Conservation (phyloP, 169 alveolate species). For the Plasmodium ovale region DNA sequence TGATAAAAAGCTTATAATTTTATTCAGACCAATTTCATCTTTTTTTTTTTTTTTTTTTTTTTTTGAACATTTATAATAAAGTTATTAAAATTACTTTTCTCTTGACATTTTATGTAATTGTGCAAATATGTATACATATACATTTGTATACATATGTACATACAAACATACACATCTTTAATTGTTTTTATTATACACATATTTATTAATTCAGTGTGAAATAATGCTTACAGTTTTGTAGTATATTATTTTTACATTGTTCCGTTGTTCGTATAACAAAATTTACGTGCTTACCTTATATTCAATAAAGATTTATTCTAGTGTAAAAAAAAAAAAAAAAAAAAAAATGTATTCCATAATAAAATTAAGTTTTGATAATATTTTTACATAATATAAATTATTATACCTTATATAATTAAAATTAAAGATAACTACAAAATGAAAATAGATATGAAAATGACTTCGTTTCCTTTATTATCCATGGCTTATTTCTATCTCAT, state of each 20-base stretch:
- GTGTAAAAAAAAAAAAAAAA: constrained; percentile 1
- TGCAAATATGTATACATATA: not conserved
- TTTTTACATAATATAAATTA: constrained; percentile 14
- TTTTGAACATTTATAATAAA: constrained; percentile 26
- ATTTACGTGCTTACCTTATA: constrained; percentile 27
- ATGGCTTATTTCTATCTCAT: too few relatives aligned
- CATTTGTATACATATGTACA: constrained; percentile 1
- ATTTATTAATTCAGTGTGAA: constrained; percentile 71
- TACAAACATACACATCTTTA: constrained; percentile 58
- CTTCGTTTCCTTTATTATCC: too few relatives aligned
- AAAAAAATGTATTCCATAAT: constrained; percentile 15
- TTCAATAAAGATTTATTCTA: constrained; percentile 36
- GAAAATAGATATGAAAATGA: too few relatives aligned
- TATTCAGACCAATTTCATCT: constrained; percentile 10
- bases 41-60: constrained; percentile 51
- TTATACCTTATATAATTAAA: constrained; percentile 42
- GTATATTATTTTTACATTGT: constrained; percentile 41
- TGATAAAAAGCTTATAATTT: not conserved
- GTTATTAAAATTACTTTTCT: constrained; percentile 26
- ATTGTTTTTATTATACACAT: constrained; percentile 52
- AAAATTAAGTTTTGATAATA: constrained; percentile 18
- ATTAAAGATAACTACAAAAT: not conserved
- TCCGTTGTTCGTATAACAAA: constrained; percentile 54
- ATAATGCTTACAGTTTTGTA: constrained; percentile 63
- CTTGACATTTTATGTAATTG: constrained; percentile 20